These are phyloP conservation scores for Huntiella decipiens DNA, from an alignment of 2,329 filamentous ascomycete genomes.

Conservation along the genomic window DNA sequence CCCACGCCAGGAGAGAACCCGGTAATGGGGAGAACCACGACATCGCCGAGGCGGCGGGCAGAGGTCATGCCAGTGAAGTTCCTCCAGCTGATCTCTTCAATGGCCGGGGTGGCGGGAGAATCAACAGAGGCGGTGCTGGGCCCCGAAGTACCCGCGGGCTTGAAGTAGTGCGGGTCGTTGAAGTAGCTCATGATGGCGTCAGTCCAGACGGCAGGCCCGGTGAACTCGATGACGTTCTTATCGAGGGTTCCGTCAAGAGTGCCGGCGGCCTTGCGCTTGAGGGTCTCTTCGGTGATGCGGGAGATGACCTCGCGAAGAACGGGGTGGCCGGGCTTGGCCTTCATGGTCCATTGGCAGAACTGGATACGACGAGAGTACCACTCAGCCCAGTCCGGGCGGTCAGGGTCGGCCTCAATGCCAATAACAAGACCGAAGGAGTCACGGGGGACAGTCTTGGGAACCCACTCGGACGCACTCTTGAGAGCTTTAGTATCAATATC, in stretches of 20 bases:
- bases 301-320: constrained; percentile 74
- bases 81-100: constrained; percentile 56
- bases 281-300: constrained; percentile 65
- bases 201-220: constrained; percentile 87
- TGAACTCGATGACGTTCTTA: constrained; percentile 78
- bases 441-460: constrained; percentile 58
- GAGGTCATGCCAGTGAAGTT: constrained; percentile 78
- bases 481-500: constrained; percentile 85
- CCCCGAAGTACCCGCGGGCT: not conserved
- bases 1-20: constrained; percentile 89
- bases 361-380: constrained; percentile 96
- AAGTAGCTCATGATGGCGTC: constrained; percentile 84
- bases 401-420: constrained; percentile 91
- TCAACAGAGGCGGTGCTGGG: constrained; percentile 35
- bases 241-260: constrained; percentile 37
- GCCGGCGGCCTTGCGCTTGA: constrained; percentile 51
- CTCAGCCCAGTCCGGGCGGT: constrained; percentile 75
- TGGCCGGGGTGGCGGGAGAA: constrained; percentile 40
- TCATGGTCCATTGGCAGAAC: constrained; percentile 99
- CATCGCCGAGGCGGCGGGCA: constrained; percentile 78
- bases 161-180: constrained; percentile 74
- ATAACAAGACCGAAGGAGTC: constrained; percentile 69
- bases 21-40: constrained; percentile 85
- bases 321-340: constrained; percentile 84
- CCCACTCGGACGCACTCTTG: constrained; percentile 69